phyloP scores from a whole-genome alignment of 2,329 filamentous ascomycete genomes.

The Colletotrichum zoysiae region DNA sequence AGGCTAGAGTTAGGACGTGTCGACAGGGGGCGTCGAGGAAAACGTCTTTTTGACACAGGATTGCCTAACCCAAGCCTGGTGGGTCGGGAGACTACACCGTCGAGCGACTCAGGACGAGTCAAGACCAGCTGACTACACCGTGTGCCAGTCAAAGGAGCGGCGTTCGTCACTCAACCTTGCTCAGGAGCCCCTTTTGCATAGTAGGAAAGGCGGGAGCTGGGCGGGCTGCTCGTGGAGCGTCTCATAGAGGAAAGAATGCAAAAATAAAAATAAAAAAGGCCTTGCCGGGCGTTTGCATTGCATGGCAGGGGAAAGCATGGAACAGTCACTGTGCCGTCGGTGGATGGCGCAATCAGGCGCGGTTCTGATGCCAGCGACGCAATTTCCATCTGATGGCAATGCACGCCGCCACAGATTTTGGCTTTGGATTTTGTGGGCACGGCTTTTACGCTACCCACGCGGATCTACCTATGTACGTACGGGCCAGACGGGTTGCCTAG shows the following conservation, averaged over 20 bases:
- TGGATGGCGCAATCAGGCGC: constrained; percentile 38
- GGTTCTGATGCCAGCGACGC: constrained; percentile 39
- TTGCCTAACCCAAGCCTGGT: constrained; percentile 43
- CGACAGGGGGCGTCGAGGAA: constrained; percentile 34
- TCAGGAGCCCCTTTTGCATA: constrained; percentile 25
- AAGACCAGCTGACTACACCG: constrained; percentile 38
- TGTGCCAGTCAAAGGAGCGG: constrained; percentile 36
- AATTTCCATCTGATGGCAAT: constrained; percentile 30
- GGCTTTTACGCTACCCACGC: background rate
- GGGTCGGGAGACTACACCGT: constrained; percentile 39
- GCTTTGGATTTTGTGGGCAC: background rate
- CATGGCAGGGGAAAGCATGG: constrained; percentile 8
- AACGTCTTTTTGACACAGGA: constrained; percentile 42
- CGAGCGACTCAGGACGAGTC: constrained; percentile 39
- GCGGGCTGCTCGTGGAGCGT: constrained; percentile 21
- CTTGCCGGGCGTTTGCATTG: constrained; percentile 39
- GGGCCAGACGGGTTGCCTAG: constrained; percentile 3
- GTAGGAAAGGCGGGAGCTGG: constrained; percentile 17
- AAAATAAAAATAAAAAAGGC: no score
- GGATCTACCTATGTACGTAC: background rate
- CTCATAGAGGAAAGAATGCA: constrained; percentile 30
- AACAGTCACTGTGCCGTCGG: constrained; percentile 23
- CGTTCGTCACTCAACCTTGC: constrained; percentile 40
- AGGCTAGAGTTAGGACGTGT: constrained; percentile 25
- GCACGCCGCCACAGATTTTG: constrained; percentile 3